phyloP scores from a whole-genome alignment of 78 protist genomes.

The Dictyostelium purpureum region DNA sequence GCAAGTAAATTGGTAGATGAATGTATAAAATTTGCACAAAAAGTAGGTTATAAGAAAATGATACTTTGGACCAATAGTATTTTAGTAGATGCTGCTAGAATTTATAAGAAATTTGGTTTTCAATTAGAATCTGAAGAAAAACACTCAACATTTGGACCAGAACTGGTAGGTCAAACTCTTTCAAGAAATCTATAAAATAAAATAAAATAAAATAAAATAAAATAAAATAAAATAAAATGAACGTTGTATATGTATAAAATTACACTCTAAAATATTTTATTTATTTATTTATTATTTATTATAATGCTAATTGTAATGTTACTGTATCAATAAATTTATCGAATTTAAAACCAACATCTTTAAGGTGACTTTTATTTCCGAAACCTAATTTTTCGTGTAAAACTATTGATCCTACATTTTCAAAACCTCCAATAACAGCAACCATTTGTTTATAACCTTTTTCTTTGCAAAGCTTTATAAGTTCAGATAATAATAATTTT shows the following conservation, averaged over 20 bases:
- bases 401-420: constrained; percentile 16
- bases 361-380: neutral
- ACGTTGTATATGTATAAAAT: no score
- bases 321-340: constrained; percentile 24
- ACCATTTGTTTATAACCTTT: constrained; percentile 49
- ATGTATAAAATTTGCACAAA: neutral
- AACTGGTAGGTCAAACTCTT: neutral
- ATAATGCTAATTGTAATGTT: constrained; percentile 5
- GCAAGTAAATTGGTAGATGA: neutral
- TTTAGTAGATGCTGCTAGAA: neutral
- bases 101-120: neutral
- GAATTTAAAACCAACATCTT: constrained; percentile 47
- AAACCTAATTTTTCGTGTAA: constrained; percentile 40
- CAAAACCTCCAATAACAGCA: constrained; percentile 40
- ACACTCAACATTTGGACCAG: neutral
- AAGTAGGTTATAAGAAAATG: neutral
- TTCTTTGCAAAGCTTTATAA: neutral
- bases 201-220: neutral
- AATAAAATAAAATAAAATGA: no score
- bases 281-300: neutral
- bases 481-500: neutral
- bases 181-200: neutral
- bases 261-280: no score
- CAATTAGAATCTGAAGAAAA: neutral
- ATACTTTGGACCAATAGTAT: constrained; percentile 8